Evolutionary conservation across 208 protist genomes (phyloP).

Genomic region (Wallacemonas rigidus): DNA sequence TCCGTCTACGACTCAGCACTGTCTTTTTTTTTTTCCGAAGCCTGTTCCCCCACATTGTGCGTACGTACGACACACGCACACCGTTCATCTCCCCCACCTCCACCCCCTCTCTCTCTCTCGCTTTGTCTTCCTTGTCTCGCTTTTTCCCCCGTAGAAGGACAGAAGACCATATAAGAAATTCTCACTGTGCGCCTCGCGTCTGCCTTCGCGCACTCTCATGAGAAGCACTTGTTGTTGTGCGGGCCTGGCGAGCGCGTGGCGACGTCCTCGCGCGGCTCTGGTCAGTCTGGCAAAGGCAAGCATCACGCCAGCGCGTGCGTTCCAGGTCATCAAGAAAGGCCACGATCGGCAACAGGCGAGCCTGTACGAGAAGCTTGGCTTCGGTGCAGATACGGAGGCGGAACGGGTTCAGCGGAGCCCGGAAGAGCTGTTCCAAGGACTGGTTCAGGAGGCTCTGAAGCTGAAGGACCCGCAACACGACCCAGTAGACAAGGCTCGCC

Average conservation of each 20-base stretch:
- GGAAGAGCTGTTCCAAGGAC: conserved; percentile 65
- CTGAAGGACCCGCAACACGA: conserved; percentile 60
- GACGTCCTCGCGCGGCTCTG: background rate
- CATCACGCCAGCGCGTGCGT: background rate
- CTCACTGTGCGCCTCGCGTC: too few relatives aligned
- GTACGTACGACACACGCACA: too few relatives aligned
- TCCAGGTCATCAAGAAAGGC: conserved; percentile 69
- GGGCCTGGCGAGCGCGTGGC: background rate
- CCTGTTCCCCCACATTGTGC: too few relatives aligned
- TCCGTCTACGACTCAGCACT: too few relatives aligned
- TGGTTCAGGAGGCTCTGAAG: conserved; percentile 62
- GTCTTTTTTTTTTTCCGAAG: too few relatives aligned
- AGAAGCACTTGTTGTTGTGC: background rate
- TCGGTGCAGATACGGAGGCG: conserved; percentile 57
- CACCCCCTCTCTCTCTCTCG: too few relatives aligned
- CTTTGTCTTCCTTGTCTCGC: too few relatives aligned
- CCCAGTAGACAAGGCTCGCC: conserved; percentile 36
- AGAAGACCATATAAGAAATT: too few relatives aligned
- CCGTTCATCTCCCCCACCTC: too few relatives aligned
- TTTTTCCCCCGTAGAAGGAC: too few relatives aligned
- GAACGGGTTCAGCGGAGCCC: conserved; percentile 55
- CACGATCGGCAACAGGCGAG: conserved; percentile 60
- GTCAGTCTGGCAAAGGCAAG: background rate
- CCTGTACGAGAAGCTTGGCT: conserved; percentile 73
- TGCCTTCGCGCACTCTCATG: too few relatives aligned